Conservation (phyloP, 208 protist species). For the Herpetomonas samuelpessoai region DNA sequence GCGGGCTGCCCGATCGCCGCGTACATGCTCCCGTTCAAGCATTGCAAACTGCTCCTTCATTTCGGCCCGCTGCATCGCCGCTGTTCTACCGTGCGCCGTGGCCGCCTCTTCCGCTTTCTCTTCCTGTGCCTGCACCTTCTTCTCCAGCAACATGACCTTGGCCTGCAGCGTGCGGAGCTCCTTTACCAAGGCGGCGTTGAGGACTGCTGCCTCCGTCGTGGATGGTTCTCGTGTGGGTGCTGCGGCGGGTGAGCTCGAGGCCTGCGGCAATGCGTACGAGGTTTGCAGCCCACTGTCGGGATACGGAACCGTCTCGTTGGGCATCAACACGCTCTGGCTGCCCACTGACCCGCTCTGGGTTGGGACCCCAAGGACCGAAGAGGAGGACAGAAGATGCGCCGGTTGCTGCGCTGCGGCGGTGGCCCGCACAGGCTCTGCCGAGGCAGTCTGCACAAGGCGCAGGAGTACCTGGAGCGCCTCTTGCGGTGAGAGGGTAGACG, state of each 20-base stretch:
- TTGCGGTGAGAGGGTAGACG: too few relatives aligned
- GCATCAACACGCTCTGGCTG: not conserved
- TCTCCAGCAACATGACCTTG: slow-evolving; percentile 20
- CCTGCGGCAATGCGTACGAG: too few relatives aligned
- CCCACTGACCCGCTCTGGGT: too few relatives aligned
- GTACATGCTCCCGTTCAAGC: slow-evolving; percentile 19
- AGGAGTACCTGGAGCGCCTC: too few relatives aligned
- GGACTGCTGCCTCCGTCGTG: not conserved
- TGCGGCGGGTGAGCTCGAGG: not conserved
- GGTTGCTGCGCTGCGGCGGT: too few relatives aligned
- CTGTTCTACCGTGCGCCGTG: not conserved
- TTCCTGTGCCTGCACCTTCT: slow-evolving; percentile 13
- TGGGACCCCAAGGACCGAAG: too few relatives aligned
- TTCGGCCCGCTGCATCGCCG: slow-evolving; percentile 8
- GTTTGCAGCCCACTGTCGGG: too few relatives aligned
- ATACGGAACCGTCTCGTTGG: not conserved
- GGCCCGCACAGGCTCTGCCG: too few relatives aligned
- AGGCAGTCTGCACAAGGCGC: too few relatives aligned
- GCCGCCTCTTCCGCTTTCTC: not conserved
- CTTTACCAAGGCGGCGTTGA: slow-evolving; percentile 7
- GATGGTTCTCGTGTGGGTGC: not conserved
- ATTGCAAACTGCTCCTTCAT: slow-evolving; percentile 15
- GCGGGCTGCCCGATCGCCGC: slow-evolving; percentile 14
- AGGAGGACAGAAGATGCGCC: too few relatives aligned
- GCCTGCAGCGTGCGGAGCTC: slow-evolving; percentile 25